A percentile compares a stretch with the other conserved stretches of the same genome.
Conservation (phyloP, 306 rosid species). For the Fragaria vesca region DNA sequence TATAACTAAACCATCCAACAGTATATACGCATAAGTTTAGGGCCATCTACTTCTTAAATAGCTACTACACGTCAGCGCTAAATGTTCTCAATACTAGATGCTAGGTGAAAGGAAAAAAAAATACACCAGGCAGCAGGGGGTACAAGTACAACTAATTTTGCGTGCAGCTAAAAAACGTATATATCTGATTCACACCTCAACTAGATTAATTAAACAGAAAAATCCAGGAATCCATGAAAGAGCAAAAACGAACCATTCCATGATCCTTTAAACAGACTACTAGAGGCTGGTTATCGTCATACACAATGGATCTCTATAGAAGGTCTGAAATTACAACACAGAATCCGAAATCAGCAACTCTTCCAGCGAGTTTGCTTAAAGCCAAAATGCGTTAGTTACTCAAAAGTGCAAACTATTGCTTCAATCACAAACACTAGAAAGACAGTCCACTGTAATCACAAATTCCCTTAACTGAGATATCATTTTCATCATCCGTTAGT, state of each 20-base stretch:
- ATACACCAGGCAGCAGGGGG: neutral
- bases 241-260: conserved; percentile 44
- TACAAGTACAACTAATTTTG: neutral
- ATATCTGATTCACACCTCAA: neutral
- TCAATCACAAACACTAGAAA: neutral
- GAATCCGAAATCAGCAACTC: conserved; percentile 67
- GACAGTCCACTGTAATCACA: neutral
- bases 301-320: conserved; percentile 58
- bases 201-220: neutral
- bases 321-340: conserved; percentile 59
- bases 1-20: neutral
- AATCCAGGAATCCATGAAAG: neutral
- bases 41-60: neutral
- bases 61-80: neutral
- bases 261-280: conserved; percentile 61
- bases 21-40: neutral
- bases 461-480: neutral
- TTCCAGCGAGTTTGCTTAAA: conserved; percentile 66
- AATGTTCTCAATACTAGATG: neutral
- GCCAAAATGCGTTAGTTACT: neutral
- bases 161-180: neutral
- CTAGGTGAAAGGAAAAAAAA: neutral
- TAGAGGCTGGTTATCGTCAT: conserved; percentile 30
- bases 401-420: neutral
- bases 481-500: neutral